phyloP scores from a whole-genome alignment of 805 yeast species.

The Brettanomyces nanus region DNA sequence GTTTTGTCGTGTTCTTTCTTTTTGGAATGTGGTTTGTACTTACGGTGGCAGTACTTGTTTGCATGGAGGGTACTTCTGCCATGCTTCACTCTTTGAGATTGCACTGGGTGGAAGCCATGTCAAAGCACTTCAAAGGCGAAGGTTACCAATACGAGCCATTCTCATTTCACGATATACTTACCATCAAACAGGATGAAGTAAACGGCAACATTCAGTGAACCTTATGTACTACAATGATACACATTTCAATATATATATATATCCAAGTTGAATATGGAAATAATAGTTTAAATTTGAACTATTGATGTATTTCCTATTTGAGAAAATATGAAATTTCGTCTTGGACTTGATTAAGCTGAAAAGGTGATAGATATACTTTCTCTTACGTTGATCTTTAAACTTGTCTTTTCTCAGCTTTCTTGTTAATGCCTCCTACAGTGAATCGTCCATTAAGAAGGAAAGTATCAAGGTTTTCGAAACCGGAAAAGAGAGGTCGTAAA shows the following conservation, averaged over 20 bases:
- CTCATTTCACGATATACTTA: constrained; percentile 31
- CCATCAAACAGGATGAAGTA: constrained; percentile 7
- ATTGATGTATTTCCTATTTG: no score
- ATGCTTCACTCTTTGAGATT: constrained; percentile 71
- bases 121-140: constrained; percentile 72
- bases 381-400: no score
- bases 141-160: constrained; percentile 65
- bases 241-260: background rate
- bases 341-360: no score
- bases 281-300: no score
- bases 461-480: background rate
- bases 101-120: constrained; percentile 82
- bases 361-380: no score
- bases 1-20: constrained; percentile 47
- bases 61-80: constrained; percentile 83
- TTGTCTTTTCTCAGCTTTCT: no score
- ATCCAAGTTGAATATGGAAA: no score
- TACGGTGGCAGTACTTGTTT: constrained; percentile 59
- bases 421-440: no score
- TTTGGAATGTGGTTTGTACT: constrained; percentile 72
- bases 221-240: constrained; percentile 1
- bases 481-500: constrained; percentile 29
- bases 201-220: no score
- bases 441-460: constrained; percentile 1
- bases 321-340: no score